Evolutionary conservation across 108 stramenopile species (phyloP), one percentile per base, ranked within the genome.

Genomic region (Skeletonema menzelii): DNA sequence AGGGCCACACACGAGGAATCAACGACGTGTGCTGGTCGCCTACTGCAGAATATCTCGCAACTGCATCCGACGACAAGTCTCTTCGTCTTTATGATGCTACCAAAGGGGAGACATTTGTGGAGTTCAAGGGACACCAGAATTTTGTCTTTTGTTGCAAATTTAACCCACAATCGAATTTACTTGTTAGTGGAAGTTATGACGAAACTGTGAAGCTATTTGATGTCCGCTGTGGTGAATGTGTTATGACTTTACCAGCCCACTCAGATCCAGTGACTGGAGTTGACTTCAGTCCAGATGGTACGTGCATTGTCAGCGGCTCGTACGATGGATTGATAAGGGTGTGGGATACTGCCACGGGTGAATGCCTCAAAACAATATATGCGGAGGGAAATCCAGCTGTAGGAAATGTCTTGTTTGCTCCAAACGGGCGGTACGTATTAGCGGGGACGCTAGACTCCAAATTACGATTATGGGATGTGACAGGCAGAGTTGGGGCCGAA

Each of bases 141-240:
- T 97, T 96, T 76, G 95, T 96, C 15, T 98, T 98, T 73, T 91
- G 88, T 62, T 86, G 86, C 53, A 82, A 82, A 31, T 95, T 97
- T 85, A 92, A 92, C 63, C 88, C 90, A 5, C 80, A 80, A 40
- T 80, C 82, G 8, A 94, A 94, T 77, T 67, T 98, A 66, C 59
- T 98, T 47, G 93, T 82, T 11, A 75, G 82, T 20, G 98, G 98
- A 3, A 59, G 85, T 35, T 97, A 92, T 70, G 97, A 99, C 68
- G 96, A 97, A 69, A 97, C 93, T 4, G 97, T 99, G 27, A 94
- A 96, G 65, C 58, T 99, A 8, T 99, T 97, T 97, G 98, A 99
- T 74, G 82, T 97, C 5, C 88, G 97, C 1, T 85, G 84, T 27
- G 97, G 97, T 3, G 92, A 94, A 19, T 96, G 95, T 72, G 87